phyloP scores from a whole-genome alignment of 2,329 filamentous ascomycete species.

The Colletotrichum lindemuthianum region DNA sequence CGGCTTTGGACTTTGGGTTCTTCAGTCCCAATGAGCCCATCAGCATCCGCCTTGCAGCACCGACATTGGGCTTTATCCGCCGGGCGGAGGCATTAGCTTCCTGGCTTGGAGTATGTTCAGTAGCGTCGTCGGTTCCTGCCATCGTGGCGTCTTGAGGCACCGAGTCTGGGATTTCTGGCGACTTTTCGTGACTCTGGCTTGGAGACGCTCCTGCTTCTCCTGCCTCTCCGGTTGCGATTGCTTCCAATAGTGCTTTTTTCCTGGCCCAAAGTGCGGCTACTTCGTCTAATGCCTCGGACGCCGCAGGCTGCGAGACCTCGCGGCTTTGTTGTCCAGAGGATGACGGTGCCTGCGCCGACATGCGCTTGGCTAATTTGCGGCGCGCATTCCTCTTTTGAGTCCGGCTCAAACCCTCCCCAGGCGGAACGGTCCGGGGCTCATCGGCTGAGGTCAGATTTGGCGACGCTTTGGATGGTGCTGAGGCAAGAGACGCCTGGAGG shows the following conservation, averaged over 20 bases:
- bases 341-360: conserved; percentile 24
- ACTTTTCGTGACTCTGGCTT: conserved; percentile 1
- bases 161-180: conserved; percentile 1
- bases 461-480: conserved; percentile 13
- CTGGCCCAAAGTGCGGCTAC: conserved; percentile 48
- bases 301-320: neutral
- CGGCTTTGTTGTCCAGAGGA: neutral
- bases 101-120: neutral
- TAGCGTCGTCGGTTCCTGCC: neutral
- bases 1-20: conserved; percentile 73
- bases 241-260: conserved; percentile 52
- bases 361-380: conserved; percentile 51
- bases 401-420: conserved; percentile 49
- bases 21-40: conserved; percentile 78
- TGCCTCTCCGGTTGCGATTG: conserved; percentile 36
- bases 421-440: conserved; percentile 40
- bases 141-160: conserved; percentile 7
- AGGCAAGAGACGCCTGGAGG: neutral
- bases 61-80: conserved; percentile 56
- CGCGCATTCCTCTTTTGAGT: conserved; percentile 65
- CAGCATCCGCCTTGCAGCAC: conserved; percentile 72
- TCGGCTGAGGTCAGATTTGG: conserved; percentile 13
- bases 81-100: conserved; percentile 34
- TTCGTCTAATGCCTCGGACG: conserved; percentile 5
- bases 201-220: neutral